These are phyloP conservation scores for Arctium minus DNA, from an alignment of 129 eudicot species.

Conservation along the genomic window DNA sequence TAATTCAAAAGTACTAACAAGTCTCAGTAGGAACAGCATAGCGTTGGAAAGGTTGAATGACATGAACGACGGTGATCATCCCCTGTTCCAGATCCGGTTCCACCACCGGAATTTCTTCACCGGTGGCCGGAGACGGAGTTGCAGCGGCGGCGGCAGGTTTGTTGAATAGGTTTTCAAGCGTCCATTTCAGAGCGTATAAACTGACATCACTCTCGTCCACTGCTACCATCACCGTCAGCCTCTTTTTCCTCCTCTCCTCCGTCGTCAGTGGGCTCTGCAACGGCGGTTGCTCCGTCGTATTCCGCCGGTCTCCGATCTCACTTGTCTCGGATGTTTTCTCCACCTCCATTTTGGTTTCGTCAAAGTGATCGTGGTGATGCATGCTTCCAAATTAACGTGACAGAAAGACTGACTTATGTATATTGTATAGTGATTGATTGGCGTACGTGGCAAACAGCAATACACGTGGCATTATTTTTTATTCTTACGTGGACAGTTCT, in stretches of 20 bases:
- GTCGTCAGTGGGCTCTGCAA: not conserved
- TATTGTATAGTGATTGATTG: not conserved
- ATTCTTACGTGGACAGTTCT: conserved; percentile 3
- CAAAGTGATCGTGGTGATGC: not conserved
- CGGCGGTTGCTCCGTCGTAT: conserved; percentile 9
- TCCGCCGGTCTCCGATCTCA: not conserved
- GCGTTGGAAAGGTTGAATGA: conserved; percentile 46
- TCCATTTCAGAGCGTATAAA: conserved; percentile 59
- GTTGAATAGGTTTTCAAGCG: conserved; percentile 35
- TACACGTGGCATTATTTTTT: conserved; percentile 18
- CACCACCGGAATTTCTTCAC: not conserved
- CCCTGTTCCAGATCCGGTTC: conserved; percentile 30
- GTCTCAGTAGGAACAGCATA: conserved; percentile 58
- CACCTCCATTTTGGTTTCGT: conserved; percentile 2
- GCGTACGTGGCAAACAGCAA: conserved; percentile 5
- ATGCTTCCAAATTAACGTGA: not conserved
- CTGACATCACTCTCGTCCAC: conserved; percentile 65
- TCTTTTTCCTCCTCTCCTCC: conserved; percentile 4
- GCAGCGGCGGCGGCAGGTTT: not conserved
- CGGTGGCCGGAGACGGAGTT: not conserved
- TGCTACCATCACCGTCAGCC: conserved; percentile 54
- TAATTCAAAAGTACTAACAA: conserved; percentile 15
- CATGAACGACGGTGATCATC: conserved; percentile 47
- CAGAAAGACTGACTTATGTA: not conserved
- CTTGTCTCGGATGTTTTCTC: conserved; percentile 19